Conservation (phyloP, 2,329 filamentous ascomycete species). For the Kalmusia sp. region DNA sequence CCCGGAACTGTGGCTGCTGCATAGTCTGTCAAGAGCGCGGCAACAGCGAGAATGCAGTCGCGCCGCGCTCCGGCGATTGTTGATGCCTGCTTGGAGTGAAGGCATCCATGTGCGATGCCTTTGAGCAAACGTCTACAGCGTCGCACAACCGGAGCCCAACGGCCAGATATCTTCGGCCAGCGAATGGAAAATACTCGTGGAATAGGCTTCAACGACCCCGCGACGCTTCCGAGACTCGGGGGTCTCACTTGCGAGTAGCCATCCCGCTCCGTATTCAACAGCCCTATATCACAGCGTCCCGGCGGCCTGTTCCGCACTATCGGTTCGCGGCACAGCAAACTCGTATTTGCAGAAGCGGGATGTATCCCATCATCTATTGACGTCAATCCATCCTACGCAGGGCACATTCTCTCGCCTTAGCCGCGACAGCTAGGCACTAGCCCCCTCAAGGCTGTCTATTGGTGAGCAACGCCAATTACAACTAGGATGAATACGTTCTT, state of each 20-base stretch:
- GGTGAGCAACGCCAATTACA: slow-evolving; percentile 4
- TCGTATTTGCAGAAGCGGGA: slow-evolving; percentile 29
- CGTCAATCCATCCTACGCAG: slow-evolving; percentile 15
- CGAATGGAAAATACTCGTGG: background rate
- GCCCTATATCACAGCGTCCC: slow-evolving; percentile 26
- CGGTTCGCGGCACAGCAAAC: slow-evolving; percentile 36
- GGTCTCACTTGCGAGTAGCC: background rate
- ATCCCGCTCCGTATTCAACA: slow-evolving; percentile 12
- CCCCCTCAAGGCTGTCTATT: slow-evolving; percentile 13
- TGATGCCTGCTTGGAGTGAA: slow-evolving; percentile 26
- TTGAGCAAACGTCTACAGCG: background rate
- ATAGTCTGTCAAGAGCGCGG: slow-evolving; percentile 25
- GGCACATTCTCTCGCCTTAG: slow-evolving; percentile 18
- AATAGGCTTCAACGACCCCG: slow-evolving; percentile 4
- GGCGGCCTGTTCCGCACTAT: slow-evolving; percentile 13
- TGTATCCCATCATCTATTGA: slow-evolving; percentile 13
- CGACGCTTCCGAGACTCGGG: background rate
- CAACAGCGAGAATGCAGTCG: slow-evolving; percentile 28
- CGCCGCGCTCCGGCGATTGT: slow-evolving; percentile 36
- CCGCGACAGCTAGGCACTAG: slow-evolving; percentile 17
- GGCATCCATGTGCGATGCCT: background rate
- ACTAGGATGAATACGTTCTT: slow-evolving; percentile 13
- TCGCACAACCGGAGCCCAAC: slow-evolving; percentile 1
- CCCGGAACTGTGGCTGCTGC: slow-evolving; percentile 19
- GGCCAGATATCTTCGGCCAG: background rate